Conservation (phyloP, 208 protist species). For the Leishmania braziliensis region DNA sequence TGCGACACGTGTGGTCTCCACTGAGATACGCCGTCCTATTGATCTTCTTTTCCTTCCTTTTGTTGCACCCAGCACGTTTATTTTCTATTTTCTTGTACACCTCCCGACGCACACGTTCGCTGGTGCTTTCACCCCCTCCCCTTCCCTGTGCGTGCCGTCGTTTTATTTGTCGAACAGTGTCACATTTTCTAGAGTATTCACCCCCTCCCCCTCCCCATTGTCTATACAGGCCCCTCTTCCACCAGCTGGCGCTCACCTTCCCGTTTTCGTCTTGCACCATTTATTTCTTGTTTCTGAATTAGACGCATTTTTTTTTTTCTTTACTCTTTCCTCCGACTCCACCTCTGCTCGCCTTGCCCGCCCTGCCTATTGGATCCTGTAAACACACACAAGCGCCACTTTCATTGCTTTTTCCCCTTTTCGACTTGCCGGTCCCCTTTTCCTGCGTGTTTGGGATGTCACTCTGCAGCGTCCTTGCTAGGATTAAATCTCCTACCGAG, state of each 20-base stretch:
- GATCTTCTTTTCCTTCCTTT: not conserved
- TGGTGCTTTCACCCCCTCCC: not conserved
- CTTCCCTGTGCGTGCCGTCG: not conserved
- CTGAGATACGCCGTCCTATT: not conserved
- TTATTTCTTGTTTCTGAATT: not conserved
- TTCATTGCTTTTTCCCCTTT: not conserved
- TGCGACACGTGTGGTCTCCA: not conserved
- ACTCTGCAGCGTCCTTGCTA: not conserved
- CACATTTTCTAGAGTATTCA: slow-evolving; percentile 11
- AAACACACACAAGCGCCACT: not conserved
- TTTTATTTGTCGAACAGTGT: not conserved
- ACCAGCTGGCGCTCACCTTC: not conserved
- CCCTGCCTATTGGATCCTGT: not conserved
- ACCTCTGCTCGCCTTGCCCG: not conserved
- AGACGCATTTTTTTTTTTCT: not conserved
- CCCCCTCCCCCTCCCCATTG: not conserved
- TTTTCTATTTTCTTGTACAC: slow-evolving; percentile 13
- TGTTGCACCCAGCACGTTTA: slow-evolving; percentile 5
- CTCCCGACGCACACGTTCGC: not conserved
- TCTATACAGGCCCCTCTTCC: not conserved
- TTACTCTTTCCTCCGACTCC: not conserved
- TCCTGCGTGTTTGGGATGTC: not conserved
- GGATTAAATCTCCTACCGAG: not conserved
- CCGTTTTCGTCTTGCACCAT: not conserved
- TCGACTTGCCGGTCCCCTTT: not conserved